phyloP scores from a whole-genome alignment of 495 filamentous ascomycete species.

The Penicillium lagena region DNA sequence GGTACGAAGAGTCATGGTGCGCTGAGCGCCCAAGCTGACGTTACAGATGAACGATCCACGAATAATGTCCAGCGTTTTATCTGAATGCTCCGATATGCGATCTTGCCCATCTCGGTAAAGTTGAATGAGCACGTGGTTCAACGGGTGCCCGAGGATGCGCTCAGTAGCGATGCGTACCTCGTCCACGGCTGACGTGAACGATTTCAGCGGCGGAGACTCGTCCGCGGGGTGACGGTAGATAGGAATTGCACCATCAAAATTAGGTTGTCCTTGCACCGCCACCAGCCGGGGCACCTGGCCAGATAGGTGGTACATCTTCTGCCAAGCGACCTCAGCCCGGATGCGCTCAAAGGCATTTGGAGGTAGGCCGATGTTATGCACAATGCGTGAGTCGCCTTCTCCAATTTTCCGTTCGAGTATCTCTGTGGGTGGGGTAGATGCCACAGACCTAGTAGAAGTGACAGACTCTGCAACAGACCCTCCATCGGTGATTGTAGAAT shows the following conservation, averaged over 20 bases:
- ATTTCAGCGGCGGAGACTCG: conserved; percentile 71
- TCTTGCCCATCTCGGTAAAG: conserved; percentile 88
- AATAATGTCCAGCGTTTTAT: conserved; percentile 92
- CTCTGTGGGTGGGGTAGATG: conserved; percentile 3
- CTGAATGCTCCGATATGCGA: conserved; percentile 93
- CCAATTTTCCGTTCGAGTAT: conserved; percentile 46
- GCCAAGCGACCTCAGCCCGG: conserved; percentile 75
- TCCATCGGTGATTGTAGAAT: conserved; percentile 1
- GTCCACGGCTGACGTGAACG: conserved; percentile 67
- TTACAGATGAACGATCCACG: conserved; percentile 80
- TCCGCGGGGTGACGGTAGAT: conserved; percentile 93
- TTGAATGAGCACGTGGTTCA: conserved; percentile 93
- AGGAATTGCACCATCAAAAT: conserved; percentile 69
- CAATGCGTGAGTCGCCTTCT: conserved; percentile 75
- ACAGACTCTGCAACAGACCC: too few species aligned
- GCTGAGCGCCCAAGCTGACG: conserved; percentile 83
- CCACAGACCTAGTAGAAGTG: background rate
- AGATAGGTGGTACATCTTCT: conserved; percentile 85
- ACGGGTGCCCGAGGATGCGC: conserved; percentile 62
- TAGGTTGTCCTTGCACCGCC: conserved; percentile 74
- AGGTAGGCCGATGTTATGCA: conserved; percentile 57
- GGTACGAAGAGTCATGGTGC: conserved; percentile 83
- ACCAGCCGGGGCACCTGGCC: conserved; percentile 93
- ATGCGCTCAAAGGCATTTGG: conserved; percentile 64
- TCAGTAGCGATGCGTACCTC: conserved; percentile 62